Conservation (phyloP, 345 rosid species). For the Sapria himalayana region DNA sequence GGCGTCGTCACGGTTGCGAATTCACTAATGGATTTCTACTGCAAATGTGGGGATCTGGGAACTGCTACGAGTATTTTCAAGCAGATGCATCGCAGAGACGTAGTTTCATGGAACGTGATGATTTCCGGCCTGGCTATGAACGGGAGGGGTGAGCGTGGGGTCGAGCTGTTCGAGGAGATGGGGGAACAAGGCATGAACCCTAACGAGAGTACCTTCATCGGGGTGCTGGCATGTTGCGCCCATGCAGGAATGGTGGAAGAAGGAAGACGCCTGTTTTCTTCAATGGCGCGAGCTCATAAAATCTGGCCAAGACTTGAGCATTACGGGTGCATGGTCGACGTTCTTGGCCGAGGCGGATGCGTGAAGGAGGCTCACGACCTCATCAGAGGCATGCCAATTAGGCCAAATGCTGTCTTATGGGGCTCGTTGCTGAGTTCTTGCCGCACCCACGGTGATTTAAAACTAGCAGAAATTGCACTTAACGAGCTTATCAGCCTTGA, state of each 20-base stretch:
- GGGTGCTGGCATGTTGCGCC: conserved; percentile 39
- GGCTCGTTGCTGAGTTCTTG: conserved; percentile 54
- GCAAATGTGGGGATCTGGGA: conserved; percentile 38
- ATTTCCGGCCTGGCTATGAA: conserved; percentile 42
- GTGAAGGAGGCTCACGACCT: conserved; percentile 39
- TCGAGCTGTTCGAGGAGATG: conserved; percentile 38
- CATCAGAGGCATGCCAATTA: conserved; percentile 23
- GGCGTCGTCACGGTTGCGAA: conserved; percentile 31
- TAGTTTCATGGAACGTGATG: conserved; percentile 50
- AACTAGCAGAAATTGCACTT: conserved; percentile 35
- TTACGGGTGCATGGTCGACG: conserved; percentile 55
- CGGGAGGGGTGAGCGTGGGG: conserved; percentile 35
- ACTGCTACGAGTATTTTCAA: conserved; percentile 20
- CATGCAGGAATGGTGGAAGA: conserved; percentile 37
- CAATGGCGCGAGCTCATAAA: conserved; percentile 18
- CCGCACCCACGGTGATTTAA: conserved; percentile 34
- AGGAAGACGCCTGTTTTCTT: conserved; percentile 27
- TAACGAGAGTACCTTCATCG: conserved; percentile 30
- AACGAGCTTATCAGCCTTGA: conserved; percentile 35
- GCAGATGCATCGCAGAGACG: conserved; percentile 25
- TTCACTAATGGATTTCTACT: conserved; percentile 39
- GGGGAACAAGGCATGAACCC: conserved; percentile 18
- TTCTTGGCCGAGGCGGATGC: conserved; percentile 36
- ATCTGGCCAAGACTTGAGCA: conserved; percentile 42
- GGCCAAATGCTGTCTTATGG: conserved; percentile 41